Conservation (phyloP, 2,329 filamentous ascomycete genomes). For the Penicillium digitatum region DNA sequence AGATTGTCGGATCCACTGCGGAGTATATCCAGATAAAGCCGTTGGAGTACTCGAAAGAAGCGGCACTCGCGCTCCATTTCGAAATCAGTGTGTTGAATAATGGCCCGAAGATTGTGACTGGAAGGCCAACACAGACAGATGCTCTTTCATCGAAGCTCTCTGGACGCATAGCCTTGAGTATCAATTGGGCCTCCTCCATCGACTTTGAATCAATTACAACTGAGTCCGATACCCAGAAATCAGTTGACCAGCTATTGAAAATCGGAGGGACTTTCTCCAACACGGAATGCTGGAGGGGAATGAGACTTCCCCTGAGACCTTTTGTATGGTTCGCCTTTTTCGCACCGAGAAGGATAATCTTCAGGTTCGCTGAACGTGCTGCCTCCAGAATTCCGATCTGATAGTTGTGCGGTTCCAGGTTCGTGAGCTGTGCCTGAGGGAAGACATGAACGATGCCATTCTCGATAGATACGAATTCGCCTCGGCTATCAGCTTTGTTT, state of each 20-base stretch:
- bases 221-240: background rate
- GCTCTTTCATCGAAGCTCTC: background rate
- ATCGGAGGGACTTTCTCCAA: background rate
- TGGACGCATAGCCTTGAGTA: background rate
- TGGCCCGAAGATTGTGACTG: background rate
- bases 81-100: background rate
- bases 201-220: background rate
- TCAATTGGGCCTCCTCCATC: background rate
- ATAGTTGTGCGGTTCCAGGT: background rate
- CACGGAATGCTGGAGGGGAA: background rate
- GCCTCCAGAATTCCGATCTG: background rate
- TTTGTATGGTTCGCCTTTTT: background rate
- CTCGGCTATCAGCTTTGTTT: background rate
- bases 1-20: background rate
- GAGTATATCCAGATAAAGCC: background rate
- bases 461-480: background rate
- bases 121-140: too few relatives aligned
- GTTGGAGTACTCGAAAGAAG: background rate
- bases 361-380: background rate
- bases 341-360: background rate
- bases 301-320: background rate
- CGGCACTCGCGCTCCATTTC: background rate
- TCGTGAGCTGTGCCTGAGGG: background rate
- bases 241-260: background rate
- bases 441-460: background rate